Evolutionary conservation across 768 basidiomycete genomes (phyloP).

Genomic region (Tylopilus rubrobrunneus): DNA sequence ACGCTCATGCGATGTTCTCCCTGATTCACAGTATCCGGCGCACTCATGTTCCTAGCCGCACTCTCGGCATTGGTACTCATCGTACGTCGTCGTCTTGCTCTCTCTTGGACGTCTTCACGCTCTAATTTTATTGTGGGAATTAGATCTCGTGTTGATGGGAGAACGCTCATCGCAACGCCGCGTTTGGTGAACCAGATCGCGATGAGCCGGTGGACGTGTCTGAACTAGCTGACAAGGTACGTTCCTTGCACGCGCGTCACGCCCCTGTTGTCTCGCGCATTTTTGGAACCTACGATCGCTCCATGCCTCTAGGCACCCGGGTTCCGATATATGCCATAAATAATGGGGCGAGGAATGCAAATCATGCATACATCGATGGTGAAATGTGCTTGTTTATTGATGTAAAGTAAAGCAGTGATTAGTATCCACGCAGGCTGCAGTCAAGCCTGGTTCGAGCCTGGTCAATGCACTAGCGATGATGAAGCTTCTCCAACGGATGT

Average conservation of each 20-base stretch:
- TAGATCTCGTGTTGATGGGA: conserved; percentile 63
- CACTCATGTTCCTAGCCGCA: conserved; percentile 24
- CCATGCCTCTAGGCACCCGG: conserved; percentile 43
- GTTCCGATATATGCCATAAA: conserved; percentile 50
- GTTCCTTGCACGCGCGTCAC: background rate
- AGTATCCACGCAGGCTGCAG: too few relatives aligned
- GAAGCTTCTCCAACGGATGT: too few relatives aligned
- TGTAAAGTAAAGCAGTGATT: too few relatives aligned
- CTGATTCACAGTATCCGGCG: conserved; percentile 13
- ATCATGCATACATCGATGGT: too few relatives aligned
- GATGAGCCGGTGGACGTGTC: conserved; percentile 55
- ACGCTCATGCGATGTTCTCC: background rate
- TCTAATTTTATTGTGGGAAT: background rate
- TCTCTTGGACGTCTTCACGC: background rate
- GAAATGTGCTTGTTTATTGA: too few relatives aligned
- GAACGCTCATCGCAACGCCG: conserved; percentile 50
- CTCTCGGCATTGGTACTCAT: conserved; percentile 17
- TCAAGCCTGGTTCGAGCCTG: too few relatives aligned
- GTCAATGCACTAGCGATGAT: too few relatives aligned
- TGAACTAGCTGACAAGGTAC: conserved; percentile 55
- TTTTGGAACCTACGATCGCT: background rate
- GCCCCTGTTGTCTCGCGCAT: background rate
- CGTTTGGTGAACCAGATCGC: conserved; percentile 47
- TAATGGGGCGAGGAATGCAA: too few relatives aligned
- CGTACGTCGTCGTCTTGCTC: conserved; percentile 8